A percentile compares a stretch with the other conserved stretches of the same genome.
phyloP scores from a whole-genome alignment of 2,329 filamentous ascomycete species.

The Aspergillus sp. region DNA sequence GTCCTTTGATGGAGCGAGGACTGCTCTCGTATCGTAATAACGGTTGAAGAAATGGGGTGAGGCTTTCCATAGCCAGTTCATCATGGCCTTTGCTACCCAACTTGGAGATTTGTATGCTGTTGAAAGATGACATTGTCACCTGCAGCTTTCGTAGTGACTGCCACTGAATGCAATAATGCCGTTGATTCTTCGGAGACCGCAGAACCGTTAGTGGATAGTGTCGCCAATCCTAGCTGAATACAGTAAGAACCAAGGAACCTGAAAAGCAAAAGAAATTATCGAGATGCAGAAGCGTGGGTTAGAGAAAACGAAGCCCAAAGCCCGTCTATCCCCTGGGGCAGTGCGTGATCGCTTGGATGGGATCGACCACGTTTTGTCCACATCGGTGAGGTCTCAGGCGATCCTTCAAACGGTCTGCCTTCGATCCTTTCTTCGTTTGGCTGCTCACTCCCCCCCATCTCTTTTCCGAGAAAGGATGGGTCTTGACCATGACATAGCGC shows the following conservation, averaged over 20 bases:
- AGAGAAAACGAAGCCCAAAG: constrained; percentile 3
- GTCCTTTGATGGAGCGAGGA: neutral
- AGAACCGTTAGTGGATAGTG: constrained; percentile 5
- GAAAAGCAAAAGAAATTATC: constrained; percentile 1
- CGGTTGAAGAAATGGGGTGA: neutral
- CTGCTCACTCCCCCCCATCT: neutral
- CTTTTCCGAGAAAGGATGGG: constrained; percentile 2
- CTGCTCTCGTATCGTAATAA: neutral
- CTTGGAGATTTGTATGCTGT: neutral
- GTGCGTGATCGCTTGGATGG: constrained; percentile 16
- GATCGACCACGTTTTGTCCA: constrained; percentile 27
- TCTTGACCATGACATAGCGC: constrained; percentile 12
- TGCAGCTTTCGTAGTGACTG: constrained; percentile 4
- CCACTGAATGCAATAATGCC: constrained; percentile 15
- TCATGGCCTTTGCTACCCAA: neutral
- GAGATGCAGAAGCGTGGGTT: neutral
- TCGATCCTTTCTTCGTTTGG: constrained; percentile 11
- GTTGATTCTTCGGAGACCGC: constrained; percentile 8
- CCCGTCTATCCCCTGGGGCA: constrained; percentile 13
- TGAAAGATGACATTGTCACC: constrained; percentile 1
- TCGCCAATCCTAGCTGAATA: constrained; percentile 6
- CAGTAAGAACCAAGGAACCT: constrained; percentile 1
- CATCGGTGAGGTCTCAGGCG: constrained; percentile 17
- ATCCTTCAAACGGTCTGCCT: constrained; percentile 18
- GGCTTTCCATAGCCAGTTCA: neutral